Evolutionary conservation across 805 yeast species (phyloP).

Genomic region (Ogataea pilisensis): DNA sequence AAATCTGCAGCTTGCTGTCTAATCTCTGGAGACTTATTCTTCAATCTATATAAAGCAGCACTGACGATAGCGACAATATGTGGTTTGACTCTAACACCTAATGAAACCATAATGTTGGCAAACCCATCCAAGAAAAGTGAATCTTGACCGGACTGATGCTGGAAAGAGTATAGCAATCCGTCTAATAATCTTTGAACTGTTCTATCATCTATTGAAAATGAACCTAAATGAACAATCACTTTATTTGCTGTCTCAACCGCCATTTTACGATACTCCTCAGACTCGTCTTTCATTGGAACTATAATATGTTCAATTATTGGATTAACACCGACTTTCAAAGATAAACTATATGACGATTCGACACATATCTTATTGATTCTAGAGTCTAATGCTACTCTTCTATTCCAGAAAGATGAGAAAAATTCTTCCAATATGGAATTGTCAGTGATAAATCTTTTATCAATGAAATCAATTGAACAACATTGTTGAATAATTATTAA

Average conservation of each 20-base stretch:
- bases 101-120: conserved; percentile 55
- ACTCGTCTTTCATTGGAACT: conserved; percentile 67
- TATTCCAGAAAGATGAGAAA: conserved; percentile 72
- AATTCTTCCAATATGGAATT: conserved; percentile 55
- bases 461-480: conserved; percentile 55
- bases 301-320: conserved; percentile 56
- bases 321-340: conserved; percentile 64
- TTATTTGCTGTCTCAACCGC: conserved; percentile 65
- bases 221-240: conserved; percentile 47
- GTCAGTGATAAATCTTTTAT: conserved; percentile 43
- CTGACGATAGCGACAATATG: conserved; percentile 70
- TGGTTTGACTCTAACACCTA: conserved; percentile 64
- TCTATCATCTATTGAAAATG: conserved; percentile 57
- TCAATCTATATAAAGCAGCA: conserved; percentile 66
- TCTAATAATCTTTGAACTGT: conserved; percentile 66
- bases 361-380: conserved; percentile 57
- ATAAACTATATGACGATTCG: conserved; percentile 64
- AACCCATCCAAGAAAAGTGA: conserved; percentile 54
- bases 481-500: conserved; percentile 65
- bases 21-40: conserved; percentile 64
- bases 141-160: conserved; percentile 64
- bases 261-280: conserved; percentile 77
- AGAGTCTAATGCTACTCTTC: conserved; percentile 70
- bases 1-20: conserved; percentile 85
- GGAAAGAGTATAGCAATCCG: conserved; percentile 75